Conservation (phyloP, 495 filamentous ascomycete genomes). For the Penicillium ucsense region DNA sequence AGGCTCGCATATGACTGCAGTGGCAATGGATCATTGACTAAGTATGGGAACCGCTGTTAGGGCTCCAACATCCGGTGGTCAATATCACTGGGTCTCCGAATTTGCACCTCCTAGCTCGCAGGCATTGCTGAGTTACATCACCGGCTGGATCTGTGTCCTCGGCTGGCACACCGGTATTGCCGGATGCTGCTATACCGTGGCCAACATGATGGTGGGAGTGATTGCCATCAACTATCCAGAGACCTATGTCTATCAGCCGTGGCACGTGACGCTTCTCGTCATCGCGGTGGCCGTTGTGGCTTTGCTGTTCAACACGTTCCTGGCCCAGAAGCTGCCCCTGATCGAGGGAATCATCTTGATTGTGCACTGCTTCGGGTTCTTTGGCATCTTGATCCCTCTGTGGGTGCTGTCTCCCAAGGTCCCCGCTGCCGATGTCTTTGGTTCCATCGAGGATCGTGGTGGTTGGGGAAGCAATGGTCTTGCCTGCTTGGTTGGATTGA, state of each 20-base stretch:
- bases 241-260: constrained; percentile 12
- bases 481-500: constrained; percentile 46
- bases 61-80: constrained; percentile 40
- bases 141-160: constrained; percentile 47
- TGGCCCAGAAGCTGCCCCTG: constrained; percentile 43
- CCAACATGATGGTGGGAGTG: constrained; percentile 50
- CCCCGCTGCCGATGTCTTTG: constrained; percentile 39
- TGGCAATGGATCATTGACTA: background rate
- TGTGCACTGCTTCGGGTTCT: constrained; percentile 52
- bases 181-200: constrained; percentile 43
- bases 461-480: constrained; percentile 44
- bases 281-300: constrained; percentile 41
- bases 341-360: constrained; percentile 50
- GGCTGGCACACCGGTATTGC: constrained; percentile 53
- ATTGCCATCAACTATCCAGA: constrained; percentile 41
- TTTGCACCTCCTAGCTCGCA: constrained; percentile 44
- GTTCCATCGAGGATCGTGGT: constrained; percentile 44
- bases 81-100: constrained; percentile 53
- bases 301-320: constrained; percentile 46
- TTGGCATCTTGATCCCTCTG: constrained; percentile 51
- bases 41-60: constrained; percentile 8
- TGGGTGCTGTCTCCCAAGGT: constrained; percentile 42
- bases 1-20: background rate
- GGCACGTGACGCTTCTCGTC: constrained; percentile 52
- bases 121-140: constrained; percentile 51